These are phyloP conservation scores for Trichothecium roseum DNA, from an alignment of 2,329 filamentous ascomycete genomes.

Conservation along the genomic window DNA sequence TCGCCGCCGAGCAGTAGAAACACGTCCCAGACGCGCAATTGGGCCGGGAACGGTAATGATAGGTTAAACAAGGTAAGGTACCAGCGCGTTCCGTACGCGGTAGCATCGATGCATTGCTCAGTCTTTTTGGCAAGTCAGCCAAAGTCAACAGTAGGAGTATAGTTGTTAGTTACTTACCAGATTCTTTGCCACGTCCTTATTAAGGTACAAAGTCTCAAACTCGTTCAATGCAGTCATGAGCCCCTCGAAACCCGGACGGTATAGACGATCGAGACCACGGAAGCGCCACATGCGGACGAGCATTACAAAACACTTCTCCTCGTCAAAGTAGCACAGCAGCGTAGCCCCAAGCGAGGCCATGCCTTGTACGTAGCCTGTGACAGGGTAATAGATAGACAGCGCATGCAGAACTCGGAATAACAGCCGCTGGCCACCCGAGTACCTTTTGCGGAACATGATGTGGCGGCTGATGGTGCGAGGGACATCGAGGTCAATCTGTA, in stretches of 20 bases:
- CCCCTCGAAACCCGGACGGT: slow-evolving; percentile 73
- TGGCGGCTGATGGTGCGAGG: slow-evolving; percentile 89
- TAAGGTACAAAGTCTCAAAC: slow-evolving; percentile 78
- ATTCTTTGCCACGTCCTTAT: slow-evolving; percentile 68
- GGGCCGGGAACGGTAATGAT: slow-evolving; percentile 85
- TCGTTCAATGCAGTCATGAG: slow-evolving; percentile 78
- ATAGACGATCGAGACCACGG: slow-evolving; percentile 75
- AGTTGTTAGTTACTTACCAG: slow-evolving; percentile 47
- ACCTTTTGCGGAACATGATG: slow-evolving; percentile 92
- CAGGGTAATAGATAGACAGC: slow-evolving; percentile 81
- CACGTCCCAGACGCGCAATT: slow-evolving; percentile 94
- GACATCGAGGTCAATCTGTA: slow-evolving; percentile 95
- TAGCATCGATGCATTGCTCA: slow-evolving; percentile 71
- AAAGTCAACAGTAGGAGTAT: slow-evolving; percentile 3
- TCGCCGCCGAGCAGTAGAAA: slow-evolving; percentile 84
- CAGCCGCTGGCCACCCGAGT: slow-evolving; percentile 82
- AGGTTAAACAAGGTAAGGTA: slow-evolving; percentile 97
- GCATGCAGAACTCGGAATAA: slow-evolving; percentile 89
- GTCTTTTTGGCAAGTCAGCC: slow-evolving; percentile 31
- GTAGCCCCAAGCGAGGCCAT: slow-evolving; percentile 94
- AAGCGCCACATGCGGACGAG: slow-evolving; percentile 88
- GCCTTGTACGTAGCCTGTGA: slow-evolving; percentile 91
- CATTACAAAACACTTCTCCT: slow-evolving; percentile 93
- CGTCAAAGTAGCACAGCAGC: slow-evolving; percentile 90
- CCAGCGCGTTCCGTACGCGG: slow-evolving; percentile 94